Percentiles rank a stretch among this genome's conserved stretches.
phyloP scores from a whole-genome alignment of 1,284 basidiomycete genomes.

The Ustilago cynodontis region DNA sequence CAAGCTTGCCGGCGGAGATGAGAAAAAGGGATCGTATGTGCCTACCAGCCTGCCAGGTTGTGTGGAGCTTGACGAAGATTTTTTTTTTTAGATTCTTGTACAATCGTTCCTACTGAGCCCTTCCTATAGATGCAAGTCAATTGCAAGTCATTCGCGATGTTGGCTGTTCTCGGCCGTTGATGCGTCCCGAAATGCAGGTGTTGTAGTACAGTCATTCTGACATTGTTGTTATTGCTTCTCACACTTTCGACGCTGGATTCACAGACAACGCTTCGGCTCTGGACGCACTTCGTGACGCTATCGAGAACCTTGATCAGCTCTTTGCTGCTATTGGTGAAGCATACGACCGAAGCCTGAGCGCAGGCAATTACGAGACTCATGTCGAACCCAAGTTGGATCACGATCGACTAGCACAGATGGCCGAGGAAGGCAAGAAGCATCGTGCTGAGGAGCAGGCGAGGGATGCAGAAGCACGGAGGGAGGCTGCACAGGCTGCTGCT shows the following conservation, averaged over 20 bases:
- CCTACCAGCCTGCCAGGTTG: constrained; percentile 47
- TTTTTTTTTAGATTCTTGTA: constrained; percentile 57
- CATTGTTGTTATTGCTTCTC: neutral
- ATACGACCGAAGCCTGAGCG: constrained; percentile 56
- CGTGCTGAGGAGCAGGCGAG: constrained; percentile 42
- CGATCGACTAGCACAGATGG: constrained; percentile 38
- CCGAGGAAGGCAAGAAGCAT: constrained; percentile 45
- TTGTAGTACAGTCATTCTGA: no score
- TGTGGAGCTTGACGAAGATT: constrained; percentile 51
- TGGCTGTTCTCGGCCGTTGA: constrained; percentile 4
- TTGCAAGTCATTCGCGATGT: constrained; percentile 19
- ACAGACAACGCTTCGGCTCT: constrained; percentile 55
- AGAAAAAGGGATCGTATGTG: constrained; percentile 56
- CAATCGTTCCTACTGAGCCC: constrained; percentile 71
- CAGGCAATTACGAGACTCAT: constrained; percentile 57
- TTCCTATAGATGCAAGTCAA: constrained; percentile 12
- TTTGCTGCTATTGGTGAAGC: constrained; percentile 61
- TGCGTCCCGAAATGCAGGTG: neutral
- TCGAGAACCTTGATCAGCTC: constrained; percentile 61
- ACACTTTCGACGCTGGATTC: neutral
- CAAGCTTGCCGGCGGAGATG: constrained; percentile 39
- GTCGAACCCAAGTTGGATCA: constrained; percentile 55
- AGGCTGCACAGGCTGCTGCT: constrained; percentile 41
- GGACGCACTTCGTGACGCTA: constrained; percentile 61
- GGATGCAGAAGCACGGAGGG: constrained; percentile 39